These are phyloP conservation scores for Plasmopara halstedii DNA, from an alignment of 352 stramenopile genomes.

Conservation along the genomic window DNA sequence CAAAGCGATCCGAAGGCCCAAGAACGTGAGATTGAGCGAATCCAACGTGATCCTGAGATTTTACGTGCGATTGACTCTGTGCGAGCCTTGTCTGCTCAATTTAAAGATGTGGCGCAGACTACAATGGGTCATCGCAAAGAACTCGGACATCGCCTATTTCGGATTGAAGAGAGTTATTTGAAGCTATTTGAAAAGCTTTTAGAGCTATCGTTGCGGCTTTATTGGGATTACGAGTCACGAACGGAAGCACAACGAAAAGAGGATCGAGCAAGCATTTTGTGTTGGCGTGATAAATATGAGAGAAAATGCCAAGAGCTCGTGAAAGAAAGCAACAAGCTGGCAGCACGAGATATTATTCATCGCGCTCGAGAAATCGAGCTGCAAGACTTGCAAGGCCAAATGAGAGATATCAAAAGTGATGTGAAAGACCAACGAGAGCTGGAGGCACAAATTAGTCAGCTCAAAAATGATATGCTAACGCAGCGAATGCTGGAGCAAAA, in stretches of 20 bases:
- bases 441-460: slow-evolving; percentile 32
- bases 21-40: slow-evolving; percentile 43
- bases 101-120: slow-evolving; percentile 53
- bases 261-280: slow-evolving; percentile 32
- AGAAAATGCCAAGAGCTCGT: slow-evolving; percentile 33
- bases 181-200: slow-evolving; percentile 71
- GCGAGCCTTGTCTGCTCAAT: slow-evolving; percentile 48
- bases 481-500: slow-evolving; percentile 22
- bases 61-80: slow-evolving; percentile 44
- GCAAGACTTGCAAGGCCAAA: slow-evolving; percentile 32
- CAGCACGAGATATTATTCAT: slow-evolving; percentile 43
- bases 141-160: slow-evolving; percentile 52
- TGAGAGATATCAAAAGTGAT: slow-evolving; percentile 30
- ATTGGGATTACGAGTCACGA: slow-evolving; percentile 61
- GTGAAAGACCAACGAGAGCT: slow-evolving; percentile 26
- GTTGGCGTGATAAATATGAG: slow-evolving; percentile 47
- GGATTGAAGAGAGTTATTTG: slow-evolving; percentile 68
- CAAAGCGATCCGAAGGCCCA: slow-evolving; percentile 39
- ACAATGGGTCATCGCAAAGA: slow-evolving; percentile 60
- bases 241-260: slow-evolving; percentile 36
- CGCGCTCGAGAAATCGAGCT: slow-evolving; percentile 47
- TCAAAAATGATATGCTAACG: slow-evolving; percentile 26
- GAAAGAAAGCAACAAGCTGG: slow-evolving; percentile 48
- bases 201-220: slow-evolving; percentile 62
- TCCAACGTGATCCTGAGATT: slow-evolving; percentile 54